Percentiles rank a stretch among this genome's conserved stretches.
Evolutionary conservation across 2,329 filamentous ascomycete genomes (phyloP).

Genomic region (Berkeleyomyces basicola): DNA sequence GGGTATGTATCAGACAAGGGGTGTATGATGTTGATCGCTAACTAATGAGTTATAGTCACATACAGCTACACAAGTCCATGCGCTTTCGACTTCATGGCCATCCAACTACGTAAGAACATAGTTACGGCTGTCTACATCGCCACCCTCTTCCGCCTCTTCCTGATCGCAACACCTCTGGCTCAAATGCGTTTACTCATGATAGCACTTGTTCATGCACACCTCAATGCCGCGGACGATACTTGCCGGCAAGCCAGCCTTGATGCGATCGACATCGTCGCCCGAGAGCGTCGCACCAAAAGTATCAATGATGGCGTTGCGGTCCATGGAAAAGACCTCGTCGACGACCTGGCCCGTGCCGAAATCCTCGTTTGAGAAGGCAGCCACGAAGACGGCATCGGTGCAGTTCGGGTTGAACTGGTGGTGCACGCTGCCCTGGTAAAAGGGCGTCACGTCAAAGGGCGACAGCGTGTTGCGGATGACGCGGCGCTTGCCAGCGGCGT

Average conservation of each 20-base stretch:
- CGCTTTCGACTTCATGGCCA: too few species aligned
- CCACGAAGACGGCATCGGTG: slow-evolving; percentile 32
- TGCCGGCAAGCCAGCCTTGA: slow-evolving; percentile 24
- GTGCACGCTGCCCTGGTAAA: slow-evolving; percentile 38
- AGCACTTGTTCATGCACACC: slow-evolving; percentile 34
- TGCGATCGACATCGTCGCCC: slow-evolving; percentile 30
- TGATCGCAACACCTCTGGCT: not conserved
- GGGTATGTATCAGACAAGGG: too few species aligned
- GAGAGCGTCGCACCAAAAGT: slow-evolving; percentile 29
- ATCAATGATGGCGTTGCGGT: slow-evolving; percentile 29
- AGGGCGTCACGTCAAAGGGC: slow-evolving; percentile 33
- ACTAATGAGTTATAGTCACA: too few species aligned
- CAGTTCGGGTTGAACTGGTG: slow-evolving; percentile 41
- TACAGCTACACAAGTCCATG: too few species aligned
- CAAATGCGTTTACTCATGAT: not conserved
- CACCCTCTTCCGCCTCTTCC: not conserved
- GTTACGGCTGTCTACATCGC: too few species aligned
- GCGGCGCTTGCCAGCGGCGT: slow-evolving; percentile 23
- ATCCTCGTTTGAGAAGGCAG: slow-evolving; percentile 33
- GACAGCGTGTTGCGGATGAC: slow-evolving; percentile 27
- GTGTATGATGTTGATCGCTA: too few species aligned
- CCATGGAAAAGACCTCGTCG: slow-evolving; percentile 33
- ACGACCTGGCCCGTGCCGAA: slow-evolving; percentile 34
- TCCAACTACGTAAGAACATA: too few species aligned
- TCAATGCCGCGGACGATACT: slow-evolving; percentile 37